Evolutionary conservation across 805 yeast species (phyloP).

Genomic region (Yamadazyma tumulicola): DNA sequence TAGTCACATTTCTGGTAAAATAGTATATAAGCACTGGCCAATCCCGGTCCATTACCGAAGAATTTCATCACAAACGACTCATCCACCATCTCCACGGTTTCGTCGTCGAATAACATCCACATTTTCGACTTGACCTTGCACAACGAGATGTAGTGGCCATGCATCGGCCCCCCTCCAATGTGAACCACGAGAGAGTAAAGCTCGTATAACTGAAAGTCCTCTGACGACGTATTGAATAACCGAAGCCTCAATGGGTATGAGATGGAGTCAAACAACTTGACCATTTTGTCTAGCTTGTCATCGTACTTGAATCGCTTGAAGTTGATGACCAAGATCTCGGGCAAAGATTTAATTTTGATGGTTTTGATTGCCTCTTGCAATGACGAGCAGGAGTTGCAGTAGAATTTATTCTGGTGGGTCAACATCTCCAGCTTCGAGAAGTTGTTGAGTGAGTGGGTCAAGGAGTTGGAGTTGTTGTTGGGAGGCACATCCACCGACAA

Average conservation of each 20-base stretch:
- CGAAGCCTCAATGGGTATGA: conserved; percentile 73
- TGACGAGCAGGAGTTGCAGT: conserved; percentile 86
- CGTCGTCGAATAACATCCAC: conserved; percentile 95
- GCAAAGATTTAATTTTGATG: conserved; percentile 73
- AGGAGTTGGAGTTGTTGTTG: conserved; percentile 52
- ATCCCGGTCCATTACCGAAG: conserved; percentile 82
- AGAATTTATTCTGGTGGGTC: conserved; percentile 83
- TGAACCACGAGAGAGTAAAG: conserved; percentile 86
- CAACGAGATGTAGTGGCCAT: conserved; percentile 90
- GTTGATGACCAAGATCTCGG: conserved; percentile 77
- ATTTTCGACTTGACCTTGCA: conserved; percentile 75
- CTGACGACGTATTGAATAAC: conserved; percentile 63
- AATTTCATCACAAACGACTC: conserved; percentile 80
- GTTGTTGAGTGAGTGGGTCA: conserved; percentile 74
- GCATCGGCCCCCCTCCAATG: conserved; percentile 96
- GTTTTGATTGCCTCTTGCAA: conserved; percentile 92
- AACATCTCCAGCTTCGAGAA: conserved; percentile 85
- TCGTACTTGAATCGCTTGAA: conserved; percentile 89
- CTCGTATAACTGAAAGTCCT: conserved; percentile 58
- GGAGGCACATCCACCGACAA: conserved; percentile 79
- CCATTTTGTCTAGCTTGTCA: conserved; percentile 75
- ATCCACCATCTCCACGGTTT: conserved; percentile 84
- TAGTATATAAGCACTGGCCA: conserved; percentile 88
- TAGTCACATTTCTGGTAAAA: conserved; percentile 59
- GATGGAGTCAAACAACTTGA: conserved; percentile 82